Evolutionary conservation across 2,329 filamentous ascomycete species (phyloP).

Genomic region (Dryadomyces quercivorus): DNA sequence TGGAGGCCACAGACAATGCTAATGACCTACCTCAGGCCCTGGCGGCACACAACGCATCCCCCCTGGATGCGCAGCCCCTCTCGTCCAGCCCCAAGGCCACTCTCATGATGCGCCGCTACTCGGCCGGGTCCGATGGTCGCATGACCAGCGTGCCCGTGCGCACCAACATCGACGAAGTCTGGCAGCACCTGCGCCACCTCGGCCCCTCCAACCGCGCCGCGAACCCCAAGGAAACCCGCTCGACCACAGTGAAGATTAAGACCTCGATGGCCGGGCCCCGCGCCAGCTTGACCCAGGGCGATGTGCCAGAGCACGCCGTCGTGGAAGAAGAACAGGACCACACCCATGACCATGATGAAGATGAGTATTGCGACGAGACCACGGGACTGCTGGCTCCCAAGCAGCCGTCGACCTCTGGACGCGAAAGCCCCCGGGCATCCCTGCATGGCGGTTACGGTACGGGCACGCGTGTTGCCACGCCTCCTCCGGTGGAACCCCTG

Average conservation of each 20-base stretch:
- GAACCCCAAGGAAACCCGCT: slow-evolving; percentile 49
- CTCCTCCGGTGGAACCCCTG: background rate
- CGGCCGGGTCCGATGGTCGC: slow-evolving; percentile 40
- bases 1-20: slow-evolving; percentile 15
- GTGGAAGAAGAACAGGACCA: background rate
- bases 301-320: background rate
- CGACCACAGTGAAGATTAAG: slow-evolving; percentile 57
- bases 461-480: too few species aligned
- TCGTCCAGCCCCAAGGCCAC: slow-evolving; percentile 41
- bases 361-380: slow-evolving; percentile 24
- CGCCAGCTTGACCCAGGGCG: background rate
- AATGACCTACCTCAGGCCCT: slow-evolving; percentile 7
- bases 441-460: slow-evolving; percentile 1
- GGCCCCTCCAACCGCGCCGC: slow-evolving; percentile 56
- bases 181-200: slow-evolving; percentile 50
- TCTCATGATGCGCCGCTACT: slow-evolving; percentile 47
- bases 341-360: slow-evolving; percentile 3
- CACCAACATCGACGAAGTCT: slow-evolving; percentile 50
- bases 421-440: too few species aligned
- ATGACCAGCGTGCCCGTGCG: slow-evolving; percentile 39
- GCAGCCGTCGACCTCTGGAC: background rate
- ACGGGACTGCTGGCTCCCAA: slow-evolving; percentile 30
- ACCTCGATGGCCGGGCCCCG: slow-evolving; percentile 2
- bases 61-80: slow-evolving; percentile 21
- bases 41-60: background rate